Percentiles rank a stretch among this genome's conserved stretches.
These are phyloP conservation scores for Pichia californica DNA, from an alignment of 805 yeast genomes.

Conservation along the genomic window DNA sequence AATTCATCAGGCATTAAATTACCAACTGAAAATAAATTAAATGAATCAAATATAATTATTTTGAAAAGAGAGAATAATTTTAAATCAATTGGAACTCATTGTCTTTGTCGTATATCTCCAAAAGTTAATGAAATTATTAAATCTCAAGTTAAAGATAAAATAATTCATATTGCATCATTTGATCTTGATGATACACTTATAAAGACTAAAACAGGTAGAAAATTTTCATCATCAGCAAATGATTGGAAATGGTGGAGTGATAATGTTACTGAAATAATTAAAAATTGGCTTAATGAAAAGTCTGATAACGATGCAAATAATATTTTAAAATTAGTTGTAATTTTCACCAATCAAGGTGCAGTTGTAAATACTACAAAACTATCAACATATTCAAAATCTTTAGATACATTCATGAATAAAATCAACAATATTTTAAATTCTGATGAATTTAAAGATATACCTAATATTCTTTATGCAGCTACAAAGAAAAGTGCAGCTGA, in stretches of 20 bases:
- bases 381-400: constrained; percentile 27
- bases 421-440: constrained; percentile 32
- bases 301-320: not conserved
- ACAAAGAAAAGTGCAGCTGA: constrained; percentile 43
- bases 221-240: constrained; percentile 47
- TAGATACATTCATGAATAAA: constrained; percentile 35
- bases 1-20: no score
- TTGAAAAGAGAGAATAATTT: not conserved
- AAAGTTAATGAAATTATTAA: not conserved
- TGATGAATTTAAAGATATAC: constrained; percentile 17
- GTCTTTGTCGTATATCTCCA: constrained; percentile 5
- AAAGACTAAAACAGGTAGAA: constrained; percentile 53
- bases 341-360: constrained; percentile 86
- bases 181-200: constrained; percentile 83
- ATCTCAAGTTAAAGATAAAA: not conserved
- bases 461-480: constrained; percentile 53
- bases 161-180: constrained; percentile 47
- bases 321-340: constrained; percentile 37
- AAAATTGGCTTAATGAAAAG: constrained; percentile 4
- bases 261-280: constrained; percentile 23
- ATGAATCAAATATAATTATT: not conserved
- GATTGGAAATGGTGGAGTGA: constrained; percentile 68
- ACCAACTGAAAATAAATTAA: not conserved
- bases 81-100: constrained; percentile 7
- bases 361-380: constrained; percentile 32